These are phyloP conservation scores for Parsonsia alboflavescens DNA, from an alignment of 257 asterid genomes.

Conservation along the genomic window DNA sequence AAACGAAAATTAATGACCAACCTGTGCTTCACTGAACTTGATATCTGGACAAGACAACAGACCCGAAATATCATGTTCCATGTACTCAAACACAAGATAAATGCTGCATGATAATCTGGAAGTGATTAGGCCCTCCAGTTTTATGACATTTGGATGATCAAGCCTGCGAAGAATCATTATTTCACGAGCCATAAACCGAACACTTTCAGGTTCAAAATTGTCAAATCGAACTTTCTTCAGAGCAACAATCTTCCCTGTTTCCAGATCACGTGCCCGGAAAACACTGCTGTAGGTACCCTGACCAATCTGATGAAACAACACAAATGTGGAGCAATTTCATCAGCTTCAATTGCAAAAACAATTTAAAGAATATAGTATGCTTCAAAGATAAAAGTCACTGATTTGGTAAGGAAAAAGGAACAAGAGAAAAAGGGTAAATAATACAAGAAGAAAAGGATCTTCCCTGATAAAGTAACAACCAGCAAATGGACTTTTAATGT, in stretches of 20 bases:
- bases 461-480: neutral
- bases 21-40: slow-evolving; percentile 87
- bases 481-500: neutral
- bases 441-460: neutral
- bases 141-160: slow-evolving; percentile 85
- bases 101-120: slow-evolving; percentile 85
- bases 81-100: slow-evolving; percentile 88
- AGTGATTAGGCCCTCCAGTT: slow-evolving; percentile 74
- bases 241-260: slow-evolving; percentile 71
- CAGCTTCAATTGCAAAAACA: neutral
- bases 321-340: slow-evolving; percentile 13
- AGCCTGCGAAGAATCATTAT: slow-evolving; percentile 77
- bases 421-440: neutral
- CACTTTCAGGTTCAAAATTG: slow-evolving; percentile 94
- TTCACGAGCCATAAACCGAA: slow-evolving; percentile 96
- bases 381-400: neutral
- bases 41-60: slow-evolving; percentile 70
- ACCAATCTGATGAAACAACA: slow-evolving; percentile 58
- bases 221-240: slow-evolving; percentile 89
- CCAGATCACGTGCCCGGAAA: slow-evolving; percentile 85
- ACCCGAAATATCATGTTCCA: slow-evolving; percentile 97
- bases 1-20: slow-evolving; percentile 18
- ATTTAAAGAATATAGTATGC: neutral
- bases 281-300: slow-evolving; percentile 97
- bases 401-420: neutral